Percentiles rank a stretch among this genome's conserved stretches.
Evolutionary conservation across 768 basidiomycete genomes (phyloP).

Genomic region (Daedaleopsis sinensis): DNA sequence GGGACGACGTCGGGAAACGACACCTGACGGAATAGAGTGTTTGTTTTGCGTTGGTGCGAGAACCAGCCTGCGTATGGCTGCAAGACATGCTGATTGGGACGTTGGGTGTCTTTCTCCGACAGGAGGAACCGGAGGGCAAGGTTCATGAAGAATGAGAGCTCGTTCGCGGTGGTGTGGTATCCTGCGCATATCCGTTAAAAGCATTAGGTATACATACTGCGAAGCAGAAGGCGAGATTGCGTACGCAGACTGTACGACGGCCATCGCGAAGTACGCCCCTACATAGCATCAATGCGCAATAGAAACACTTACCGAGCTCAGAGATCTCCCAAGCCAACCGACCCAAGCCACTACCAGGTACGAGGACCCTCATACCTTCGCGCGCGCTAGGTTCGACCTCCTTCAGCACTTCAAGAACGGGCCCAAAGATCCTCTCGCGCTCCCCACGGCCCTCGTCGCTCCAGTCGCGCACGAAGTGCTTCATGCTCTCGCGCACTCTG

Average conservation of each 20-base stretch:
- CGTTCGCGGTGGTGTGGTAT: slow-evolving; percentile 61
- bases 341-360: slow-evolving; percentile 67
- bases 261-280: background rate
- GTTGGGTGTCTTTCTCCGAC: slow-evolving; percentile 46
- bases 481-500: slow-evolving; percentile 59
- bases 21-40: slow-evolving; percentile 53
- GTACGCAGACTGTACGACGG: too few relatives aligned
- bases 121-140: slow-evolving; percentile 61
- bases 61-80: slow-evolving; percentile 71
- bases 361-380: slow-evolving; percentile 46
- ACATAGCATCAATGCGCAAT: background rate
- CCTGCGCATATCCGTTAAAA: slow-evolving; percentile 25
- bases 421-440: slow-evolving; percentile 56
- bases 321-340: slow-evolving; percentile 73
- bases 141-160: slow-evolving; percentile 69
- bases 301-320: slow-evolving; percentile 46
- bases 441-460: slow-evolving; percentile 58
- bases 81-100: slow-evolving; percentile 49
- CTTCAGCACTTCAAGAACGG: slow-evolving; percentile 54
- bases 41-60: slow-evolving; percentile 61
- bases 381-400: slow-evolving; percentile 31
- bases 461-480: slow-evolving; percentile 76
- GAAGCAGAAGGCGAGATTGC: background rate
- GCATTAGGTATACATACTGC: background rate
- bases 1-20: slow-evolving; percentile 66